Evolutionary conservation across 1,139 yeast species (phyloP), one percentile per base, ranked within the genome.

Genomic region (Saccharomycopsis crataegensis): DNA sequence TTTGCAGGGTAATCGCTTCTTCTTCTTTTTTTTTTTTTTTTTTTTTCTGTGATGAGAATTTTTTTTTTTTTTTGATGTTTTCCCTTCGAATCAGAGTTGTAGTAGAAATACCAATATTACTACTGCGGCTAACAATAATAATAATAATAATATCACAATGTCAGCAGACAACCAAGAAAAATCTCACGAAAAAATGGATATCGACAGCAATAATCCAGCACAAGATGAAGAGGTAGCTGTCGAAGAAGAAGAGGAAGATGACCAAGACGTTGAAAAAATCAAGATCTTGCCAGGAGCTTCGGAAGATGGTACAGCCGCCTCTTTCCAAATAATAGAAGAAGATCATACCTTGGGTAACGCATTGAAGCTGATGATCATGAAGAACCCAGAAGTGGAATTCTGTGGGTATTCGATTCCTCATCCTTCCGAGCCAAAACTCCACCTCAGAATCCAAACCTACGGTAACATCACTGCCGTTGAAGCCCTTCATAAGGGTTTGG

Each of bases 371-470:
- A 82, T 93, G 65, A 89, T 93, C 63, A 90, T 93, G 96, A 91
- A 91, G 72, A 93, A 93, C 71, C 96, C 97, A 43, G 96, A 90
- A 62, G 98, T 93, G 38, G 99, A 93, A 66, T 93, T 94, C 69
- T 93, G 98, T 66, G 99, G 99, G 56, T 93, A 93, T 72, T 88
- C 97, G 50, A 94, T 93, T 59, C 99, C 99, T n/a, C 99, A 93
- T 70, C 99, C 99, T 34, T 88, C 96, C 40, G 99, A 94, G 70
- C 79, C 89, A 58, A 86, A 87, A 63, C 73, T 93, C 71, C 90
- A 94, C 71, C 68, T 93, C 56, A 82, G 99, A 71, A 89, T 93
- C 60, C 99, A 93, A 70, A 94, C 99, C 1, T 91, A 90, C 65
- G 97, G 94, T 49, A 66, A 79, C 57, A 79, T 83, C 60, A 86